phyloP scores from a whole-genome alignment of 129 eudicot genomes.

The Tagetes erecta region DNA sequence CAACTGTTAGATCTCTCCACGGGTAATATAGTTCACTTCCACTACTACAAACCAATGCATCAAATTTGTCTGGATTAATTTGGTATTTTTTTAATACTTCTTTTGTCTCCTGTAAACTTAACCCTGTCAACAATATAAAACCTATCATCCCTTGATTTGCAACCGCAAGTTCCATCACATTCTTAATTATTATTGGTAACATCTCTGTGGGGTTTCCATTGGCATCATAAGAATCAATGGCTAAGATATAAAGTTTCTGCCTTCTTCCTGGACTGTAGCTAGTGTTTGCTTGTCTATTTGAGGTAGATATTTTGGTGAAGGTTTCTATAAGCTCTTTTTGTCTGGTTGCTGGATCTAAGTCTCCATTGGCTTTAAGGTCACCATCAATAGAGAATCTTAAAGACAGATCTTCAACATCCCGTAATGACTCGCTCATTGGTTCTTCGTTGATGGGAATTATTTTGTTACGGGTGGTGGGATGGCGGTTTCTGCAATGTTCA shows the following conservation, averaged over 20 bases:
- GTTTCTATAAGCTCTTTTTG: constrained; percentile 64
- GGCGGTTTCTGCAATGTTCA: constrained; percentile 63
- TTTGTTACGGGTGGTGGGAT: constrained; percentile 60
- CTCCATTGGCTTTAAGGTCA: constrained; percentile 59
- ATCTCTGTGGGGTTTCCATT: constrained; percentile 46
- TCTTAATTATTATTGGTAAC: constrained; percentile 42
- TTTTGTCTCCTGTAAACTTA: constrained; percentile 51
- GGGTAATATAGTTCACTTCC: constrained; percentile 82
- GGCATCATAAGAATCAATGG: constrained; percentile 57
- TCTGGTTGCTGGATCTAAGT: constrained; percentile 48
- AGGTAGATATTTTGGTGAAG: constrained; percentile 46
- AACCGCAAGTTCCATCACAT: constrained; percentile 52
- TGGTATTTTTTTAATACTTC: constrained; percentile 44
- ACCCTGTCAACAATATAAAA: constrained; percentile 59
- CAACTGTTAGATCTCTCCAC: constrained; percentile 53
- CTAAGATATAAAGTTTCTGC: constrained; percentile 53
- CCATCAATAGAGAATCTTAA: constrained; percentile 65
- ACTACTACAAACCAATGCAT: constrained; percentile 70
- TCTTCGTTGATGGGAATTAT: constrained; percentile 56
- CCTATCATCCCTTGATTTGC: constrained; percentile 53
- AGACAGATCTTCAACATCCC: constrained; percentile 73
- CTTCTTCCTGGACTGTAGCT: constrained; percentile 80
- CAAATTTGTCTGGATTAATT: constrained; percentile 49
- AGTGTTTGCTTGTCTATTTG: constrained; percentile 39
- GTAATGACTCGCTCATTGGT: constrained; percentile 74